Base-by-base conservation (phyloP, 257 asterid genomes). In the Nicotiana tabacum region DNA sequence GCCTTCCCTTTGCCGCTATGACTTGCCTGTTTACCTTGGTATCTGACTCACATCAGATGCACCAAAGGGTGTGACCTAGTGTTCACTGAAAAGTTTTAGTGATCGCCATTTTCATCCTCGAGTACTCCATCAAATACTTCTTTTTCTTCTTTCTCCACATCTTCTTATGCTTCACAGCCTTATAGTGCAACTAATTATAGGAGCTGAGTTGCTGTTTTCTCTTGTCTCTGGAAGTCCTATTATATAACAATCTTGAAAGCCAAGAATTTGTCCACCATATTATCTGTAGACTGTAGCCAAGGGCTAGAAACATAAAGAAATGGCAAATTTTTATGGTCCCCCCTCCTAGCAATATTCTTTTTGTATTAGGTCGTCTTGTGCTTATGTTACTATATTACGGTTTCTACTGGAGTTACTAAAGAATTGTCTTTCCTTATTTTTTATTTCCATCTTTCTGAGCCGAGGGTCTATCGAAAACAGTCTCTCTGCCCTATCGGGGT, bases 1-100 rank as follows among this genome's bases (percentile, higher is more conserved):
- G 83, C 93, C 93, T 90, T 90, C 93, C 93, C 92, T 90, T 89
- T 90, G 93, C 93, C 93, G 83, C 55, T 68, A 27, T 89, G 91
- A 91, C 92, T 89, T 91, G 94, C 94, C 94, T 81, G 32, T 32
- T 48, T 4, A 2, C 80, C 85, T 84, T 69, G 80, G 30, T 82
- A 77, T 56, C 76, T 33, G 16, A 51, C 27, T 76, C 64, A 46
- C 62, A 43, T 56, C 61, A 82, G 77, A 87, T 68, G 81, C 64
- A 83, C 29, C 83, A 70, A 82, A 81, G 61, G 77, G 7, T 57
- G 24, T 56, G 77, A 61, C 46, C 32, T 61, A 16, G 81, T n/a
- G 4, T 58, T 24, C 17, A 53, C 64, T 39, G 27, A 69, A 15
- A 76, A 67, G 66, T 35, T 76, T 1, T 77, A 15, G 27, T 74